These are phyloP conservation scores for Diaporthe vexans DNA, from an alignment of 2,329 filamentous ascomycete species.

Conservation along the genomic window DNA sequence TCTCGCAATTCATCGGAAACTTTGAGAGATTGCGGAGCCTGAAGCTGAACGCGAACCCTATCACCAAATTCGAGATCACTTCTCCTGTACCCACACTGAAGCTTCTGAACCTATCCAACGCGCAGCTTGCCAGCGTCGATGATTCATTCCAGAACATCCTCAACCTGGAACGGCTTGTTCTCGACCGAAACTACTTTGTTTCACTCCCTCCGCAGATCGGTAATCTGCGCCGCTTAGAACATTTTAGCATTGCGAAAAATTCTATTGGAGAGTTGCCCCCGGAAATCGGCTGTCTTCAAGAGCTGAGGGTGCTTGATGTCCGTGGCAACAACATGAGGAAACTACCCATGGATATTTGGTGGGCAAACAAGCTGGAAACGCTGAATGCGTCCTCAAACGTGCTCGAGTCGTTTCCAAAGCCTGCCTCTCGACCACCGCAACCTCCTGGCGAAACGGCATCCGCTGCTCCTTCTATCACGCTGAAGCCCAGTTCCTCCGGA, in stretches of 20 bases:
- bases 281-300: constrained; percentile 88
- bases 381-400: constrained; percentile 97
- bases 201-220: constrained; percentile 89
- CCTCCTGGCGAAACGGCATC: constrained; percentile 64
- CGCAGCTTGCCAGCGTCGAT: constrained; percentile 91
- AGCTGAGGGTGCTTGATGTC: constrained; percentile 88
- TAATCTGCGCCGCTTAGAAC: constrained; percentile 84
- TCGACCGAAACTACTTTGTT: constrained; percentile 97
- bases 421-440: constrained; percentile 77
- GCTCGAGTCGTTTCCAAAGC: constrained; percentile 90
- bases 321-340: constrained; percentile 93
- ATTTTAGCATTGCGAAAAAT: constrained; percentile 95
- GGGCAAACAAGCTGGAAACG: constrained; percentile 88
- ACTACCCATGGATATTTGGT: constrained; percentile 95
- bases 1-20: constrained; percentile 90
- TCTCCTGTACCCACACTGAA: constrained; percentile 84
- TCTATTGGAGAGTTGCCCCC: constrained; percentile 85
- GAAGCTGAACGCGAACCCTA: constrained; percentile 93
- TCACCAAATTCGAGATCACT: constrained; percentile 91
- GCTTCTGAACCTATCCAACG: constrained; percentile 89
- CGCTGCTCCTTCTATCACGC: constrained; percentile 45
- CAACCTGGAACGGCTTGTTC: constrained; percentile 86
- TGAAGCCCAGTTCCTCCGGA: constrained; percentile 55
- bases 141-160: constrained; percentile 89
- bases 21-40: constrained; percentile 88